Conservation (phyloP, 805 yeast genomes). For the Yamadazyma kitorensis region DNA sequence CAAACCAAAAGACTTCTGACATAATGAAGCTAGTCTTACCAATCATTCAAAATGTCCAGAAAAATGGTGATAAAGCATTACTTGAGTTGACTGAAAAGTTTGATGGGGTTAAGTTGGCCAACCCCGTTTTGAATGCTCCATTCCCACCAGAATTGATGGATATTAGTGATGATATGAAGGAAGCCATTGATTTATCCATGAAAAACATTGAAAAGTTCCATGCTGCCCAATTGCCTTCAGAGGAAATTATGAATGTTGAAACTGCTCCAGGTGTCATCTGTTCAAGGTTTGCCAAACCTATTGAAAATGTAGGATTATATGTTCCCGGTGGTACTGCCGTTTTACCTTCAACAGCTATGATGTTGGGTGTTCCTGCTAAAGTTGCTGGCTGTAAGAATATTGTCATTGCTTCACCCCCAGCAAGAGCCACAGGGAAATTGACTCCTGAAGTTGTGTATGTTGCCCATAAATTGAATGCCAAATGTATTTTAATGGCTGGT, state of each 20-base stretch:
- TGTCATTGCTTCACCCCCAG: slow-evolving; percentile 91
- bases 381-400: slow-evolving; percentile 97
- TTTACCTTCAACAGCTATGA: slow-evolving; percentile 94
- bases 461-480: slow-evolving; percentile 93
- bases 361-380: slow-evolving; percentile 97
- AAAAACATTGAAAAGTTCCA: slow-evolving; percentile 89
- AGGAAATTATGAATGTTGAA: slow-evolving; percentile 74
- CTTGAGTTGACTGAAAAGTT: slow-evolving; percentile 88
- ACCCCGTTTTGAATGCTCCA: slow-evolving; percentile 85
- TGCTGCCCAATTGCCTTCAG: slow-evolving; percentile 78
- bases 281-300: slow-evolving; percentile 92
- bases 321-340: slow-evolving; percentile 99
- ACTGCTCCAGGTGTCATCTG: slow-evolving; percentile 93
- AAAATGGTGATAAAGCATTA: slow-evolving; percentile 81
- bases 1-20: slow-evolving; percentile 91
- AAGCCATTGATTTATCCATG: slow-evolving; percentile 86
- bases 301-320: slow-evolving; percentile 91
- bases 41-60: slow-evolving; percentile 73
- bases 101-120: slow-evolving; percentile 70
- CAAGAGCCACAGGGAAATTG: slow-evolving; percentile 80
- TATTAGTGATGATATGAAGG: slow-evolving; percentile 68
- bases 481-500: slow-evolving; percentile 89
- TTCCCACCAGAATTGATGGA: slow-evolving; percentile 76
- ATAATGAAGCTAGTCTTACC: slow-evolving; percentile 93
- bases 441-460: slow-evolving; percentile 98